These are phyloP conservation scores for Vitis rotundifolia DNA, from an alignment of 164 flowering plant genomes.

Conservation along the genomic window DNA sequence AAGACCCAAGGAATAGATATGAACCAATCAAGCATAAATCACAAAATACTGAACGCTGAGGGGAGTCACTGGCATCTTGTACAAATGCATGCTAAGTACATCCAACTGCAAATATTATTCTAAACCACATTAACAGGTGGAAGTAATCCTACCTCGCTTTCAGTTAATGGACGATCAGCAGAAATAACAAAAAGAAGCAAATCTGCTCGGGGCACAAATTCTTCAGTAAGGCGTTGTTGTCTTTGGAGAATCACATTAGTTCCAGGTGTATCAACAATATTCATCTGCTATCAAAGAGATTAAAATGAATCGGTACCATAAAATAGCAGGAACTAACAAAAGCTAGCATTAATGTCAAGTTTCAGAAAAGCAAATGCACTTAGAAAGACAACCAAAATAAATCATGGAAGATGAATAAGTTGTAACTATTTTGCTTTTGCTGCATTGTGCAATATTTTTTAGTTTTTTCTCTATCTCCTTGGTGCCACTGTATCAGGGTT, in stretches of 20 bases:
- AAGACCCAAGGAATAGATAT: too few relatives aligned
- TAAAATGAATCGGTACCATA: conserved; percentile 1
- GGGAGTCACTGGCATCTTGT: too few relatives aligned
- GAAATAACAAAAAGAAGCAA: conserved; percentile 90
- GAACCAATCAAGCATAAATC: too few relatives aligned
- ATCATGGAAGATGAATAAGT: not conserved
- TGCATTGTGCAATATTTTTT: not conserved
- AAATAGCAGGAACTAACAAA: not conserved
- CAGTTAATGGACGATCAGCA: conserved; percentile 94
- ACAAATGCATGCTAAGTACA: too few relatives aligned
- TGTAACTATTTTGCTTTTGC: not conserved
- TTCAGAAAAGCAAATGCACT: not conserved
- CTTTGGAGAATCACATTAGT: conserved; percentile 96
- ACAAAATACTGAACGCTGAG: too few relatives aligned
- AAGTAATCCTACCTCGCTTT: conserved; percentile 76
- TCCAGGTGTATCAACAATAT: conserved; percentile 95
- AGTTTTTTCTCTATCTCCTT: not conserved
- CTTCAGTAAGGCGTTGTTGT: conserved; percentile 96
- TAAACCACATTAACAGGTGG: conserved; percentile 4
- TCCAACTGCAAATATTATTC: too few relatives aligned
- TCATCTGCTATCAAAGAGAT: conserved; percentile 60
- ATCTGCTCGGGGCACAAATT: conserved; percentile 97
- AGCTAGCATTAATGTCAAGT: not conserved
- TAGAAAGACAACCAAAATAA: not conserved
- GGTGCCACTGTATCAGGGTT: not conserved